Percentiles rank a stretch among this genome's conserved stretches.
phyloP scores from a whole-genome alignment of 257 asterid species.

The Solanum clarkiae region DNA sequence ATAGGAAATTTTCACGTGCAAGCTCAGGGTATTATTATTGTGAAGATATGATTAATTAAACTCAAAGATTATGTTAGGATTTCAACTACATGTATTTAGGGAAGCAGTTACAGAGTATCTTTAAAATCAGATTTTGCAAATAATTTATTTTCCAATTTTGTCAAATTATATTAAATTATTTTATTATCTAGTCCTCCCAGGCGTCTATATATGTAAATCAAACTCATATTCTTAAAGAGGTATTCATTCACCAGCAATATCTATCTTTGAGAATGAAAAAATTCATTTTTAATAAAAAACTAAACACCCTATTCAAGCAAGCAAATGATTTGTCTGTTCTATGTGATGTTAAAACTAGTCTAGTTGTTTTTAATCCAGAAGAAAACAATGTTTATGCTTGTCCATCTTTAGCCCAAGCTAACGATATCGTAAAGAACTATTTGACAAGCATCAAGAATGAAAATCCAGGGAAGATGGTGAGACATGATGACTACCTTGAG shows the following conservation, averaged over 20 bases:
- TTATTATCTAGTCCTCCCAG: background rate
- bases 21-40: background rate
- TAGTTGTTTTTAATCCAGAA: background rate
- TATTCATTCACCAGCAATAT: background rate
- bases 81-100: background rate
- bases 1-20: too few species aligned
- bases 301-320: background rate
- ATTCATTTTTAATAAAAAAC: background rate
- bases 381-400: background rate
- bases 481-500: background rate
- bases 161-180: background rate
- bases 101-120: background rate
- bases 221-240: background rate
- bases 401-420: background rate
- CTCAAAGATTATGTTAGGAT: background rate
- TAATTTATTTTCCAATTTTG: background rate
- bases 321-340: background rate
- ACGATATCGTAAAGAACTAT: background rate
- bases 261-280: background rate
- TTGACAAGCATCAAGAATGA: background rate
- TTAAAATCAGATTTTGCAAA: background rate
- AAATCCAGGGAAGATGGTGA: background rate
- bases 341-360: background rate
- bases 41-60: background rate
- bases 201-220: background rate